Evolutionary conservation across 1,284 basidiomycete species (phyloP).

Genomic region (Ganoderma sp.): DNA sequence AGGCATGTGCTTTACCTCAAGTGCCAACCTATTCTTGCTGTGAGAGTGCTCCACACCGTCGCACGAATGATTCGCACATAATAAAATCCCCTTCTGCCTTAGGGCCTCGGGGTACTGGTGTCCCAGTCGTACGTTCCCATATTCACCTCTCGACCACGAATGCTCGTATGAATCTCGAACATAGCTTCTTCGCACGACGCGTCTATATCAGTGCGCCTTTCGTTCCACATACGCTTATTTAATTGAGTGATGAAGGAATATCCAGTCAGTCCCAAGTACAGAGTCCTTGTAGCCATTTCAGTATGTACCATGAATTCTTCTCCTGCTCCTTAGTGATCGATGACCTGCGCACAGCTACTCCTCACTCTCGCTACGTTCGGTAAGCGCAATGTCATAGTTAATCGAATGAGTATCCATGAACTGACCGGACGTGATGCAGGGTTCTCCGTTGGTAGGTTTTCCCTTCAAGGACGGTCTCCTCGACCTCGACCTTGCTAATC

Average conservation of each 20-base stretch:
- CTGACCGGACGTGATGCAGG: background rate
- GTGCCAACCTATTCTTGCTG: slow-evolving; percentile 9
- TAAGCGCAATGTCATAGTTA: background rate
- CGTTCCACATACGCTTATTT: background rate
- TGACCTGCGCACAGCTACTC: background rate
- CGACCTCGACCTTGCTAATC: too few species aligned
- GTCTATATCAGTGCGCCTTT: slow-evolving; percentile 11
- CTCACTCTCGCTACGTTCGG: slow-evolving; percentile 7
- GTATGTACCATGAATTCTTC: background rate
- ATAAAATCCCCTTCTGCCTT: background rate
- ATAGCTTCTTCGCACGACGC: slow-evolving; percentile 9
- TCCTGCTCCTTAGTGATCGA: background rate
- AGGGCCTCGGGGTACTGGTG: slow-evolving; percentile 4
- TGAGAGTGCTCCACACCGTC: background rate
- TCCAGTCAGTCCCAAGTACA: slow-evolving; percentile 11
- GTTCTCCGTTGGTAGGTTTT: slow-evolving; percentile 5
- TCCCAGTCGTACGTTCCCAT: slow-evolving; percentile 10
- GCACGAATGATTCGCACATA: background rate
- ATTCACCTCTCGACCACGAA: background rate
- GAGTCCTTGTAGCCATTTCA: slow-evolving; percentile 2
- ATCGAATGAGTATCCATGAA: background rate
- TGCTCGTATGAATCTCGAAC: background rate
- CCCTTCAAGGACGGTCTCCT: background rate
- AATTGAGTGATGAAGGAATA: background rate
- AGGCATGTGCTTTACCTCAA: background rate